Conservation (phyloP, 106 monocot species). For the Allium sativum region DNA sequence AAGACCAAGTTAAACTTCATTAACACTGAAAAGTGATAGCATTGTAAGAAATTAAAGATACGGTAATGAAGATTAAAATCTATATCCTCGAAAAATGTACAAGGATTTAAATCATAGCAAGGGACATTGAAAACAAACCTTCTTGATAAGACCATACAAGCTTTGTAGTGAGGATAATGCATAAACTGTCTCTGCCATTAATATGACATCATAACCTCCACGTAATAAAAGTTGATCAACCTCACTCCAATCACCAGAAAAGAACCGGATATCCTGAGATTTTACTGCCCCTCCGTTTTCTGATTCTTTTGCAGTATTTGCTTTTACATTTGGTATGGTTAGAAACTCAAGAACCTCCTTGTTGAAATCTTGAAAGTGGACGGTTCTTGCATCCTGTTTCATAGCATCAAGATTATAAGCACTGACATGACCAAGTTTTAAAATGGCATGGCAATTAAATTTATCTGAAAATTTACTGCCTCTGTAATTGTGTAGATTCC, state of each 20-base stretch:
- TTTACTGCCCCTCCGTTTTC: not conserved
- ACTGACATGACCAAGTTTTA: not conserved
- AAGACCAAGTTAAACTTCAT: too few species aligned
- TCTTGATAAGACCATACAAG: slow-evolving; percentile 76
- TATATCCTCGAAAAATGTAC: too few species aligned
- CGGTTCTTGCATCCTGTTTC: slow-evolving; percentile 55
- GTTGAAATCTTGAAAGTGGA: slow-evolving; percentile 97
- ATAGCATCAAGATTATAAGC: not conserved
- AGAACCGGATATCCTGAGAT: slow-evolving; percentile 38
- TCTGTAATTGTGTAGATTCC: slow-evolving; percentile 61
- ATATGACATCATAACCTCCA: slow-evolving; percentile 75
- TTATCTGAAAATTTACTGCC: slow-evolving; percentile 17
- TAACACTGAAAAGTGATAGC: too few species aligned
- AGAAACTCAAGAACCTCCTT: slow-evolving; percentile 65
- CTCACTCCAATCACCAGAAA: slow-evolving; percentile 96
- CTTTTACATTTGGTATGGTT: slow-evolving; percentile 76
- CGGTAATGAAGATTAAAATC: too few species aligned
- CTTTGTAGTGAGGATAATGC: slow-evolving; percentile 38
- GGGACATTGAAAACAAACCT: slow-evolving; percentile 22
- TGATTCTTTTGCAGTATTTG: slow-evolving; percentile 29
- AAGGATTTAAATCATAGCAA: too few species aligned
- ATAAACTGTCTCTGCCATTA: slow-evolving; percentile 96
- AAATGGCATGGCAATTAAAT: not conserved
- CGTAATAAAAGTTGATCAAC: slow-evolving; percentile 49
- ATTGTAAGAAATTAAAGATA: too few species aligned